Base-by-base conservation (phyloP, 768 basidiomycete genomes). In the Gloeostereum incarnatum region DNA sequence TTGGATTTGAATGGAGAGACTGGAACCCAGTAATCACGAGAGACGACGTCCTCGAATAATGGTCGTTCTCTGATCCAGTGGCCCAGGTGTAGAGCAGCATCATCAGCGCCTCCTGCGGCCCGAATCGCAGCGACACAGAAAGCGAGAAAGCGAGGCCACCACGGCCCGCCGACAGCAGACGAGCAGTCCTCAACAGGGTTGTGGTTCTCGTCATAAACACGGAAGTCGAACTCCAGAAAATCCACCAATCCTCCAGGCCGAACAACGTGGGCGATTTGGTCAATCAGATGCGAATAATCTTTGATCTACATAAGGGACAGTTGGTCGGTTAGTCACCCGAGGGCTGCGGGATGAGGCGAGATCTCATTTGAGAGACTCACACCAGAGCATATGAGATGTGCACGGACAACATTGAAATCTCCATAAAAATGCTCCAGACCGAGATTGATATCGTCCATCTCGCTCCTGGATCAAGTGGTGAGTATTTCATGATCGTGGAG, bases 361-460 rank as follows among this genome's bases (percentile, higher is more conserved):
- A 30, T 47, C 14, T 27, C 26, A 34, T 18, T 38, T 25, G 22
- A 20, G n/a, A 29, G 25, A 62, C 81, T 52, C 50, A 86, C 85
- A 25, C 86, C 86, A 17, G 81, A 75, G 3, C 78, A 69, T 41
- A 88, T 70, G 26, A 87, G 69, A 17, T 79, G 75, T 22, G 73
- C 71, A 50, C 87, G 84, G 0, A 81, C 81, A 11, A 81, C 78
- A 49, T 88, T 71, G 59, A 87, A 88, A 42, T 78, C 71, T 7
- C 78, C 78, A 49, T 81, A 84, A 54, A 78, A 87, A 58, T 89
- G 86, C 47, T 87, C 82, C 17, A 89, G 61, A 2, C 86, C 85
- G 13, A 87, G 72, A 58, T 89, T 89, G 53, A 88, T 77, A 53
- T 89, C 86, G 52, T 88, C 86, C 6, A 87, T 71, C 55, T 89